Percentiles rank a stretch among this genome's conserved stretches.
phyloP scores from a whole-genome alignment of 176 grass and related monocot genomes.

The Oryza punctata region DNA sequence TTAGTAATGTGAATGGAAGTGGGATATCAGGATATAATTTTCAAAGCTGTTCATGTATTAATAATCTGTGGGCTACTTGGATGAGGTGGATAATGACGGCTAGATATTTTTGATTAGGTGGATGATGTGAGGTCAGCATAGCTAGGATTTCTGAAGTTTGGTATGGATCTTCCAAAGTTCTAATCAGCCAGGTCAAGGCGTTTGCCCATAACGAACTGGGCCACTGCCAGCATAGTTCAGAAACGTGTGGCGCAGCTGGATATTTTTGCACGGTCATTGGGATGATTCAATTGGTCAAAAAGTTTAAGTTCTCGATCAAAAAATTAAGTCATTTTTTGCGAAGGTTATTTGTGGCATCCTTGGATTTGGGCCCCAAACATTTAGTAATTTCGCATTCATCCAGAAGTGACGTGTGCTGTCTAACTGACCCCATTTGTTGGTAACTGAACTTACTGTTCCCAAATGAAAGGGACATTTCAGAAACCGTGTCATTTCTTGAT shows the following conservation, averaged over 20 bases:
- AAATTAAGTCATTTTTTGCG: background rate
- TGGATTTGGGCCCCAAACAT: background rate
- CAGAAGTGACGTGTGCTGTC: background rate
- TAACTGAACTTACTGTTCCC: conserved; percentile 17
- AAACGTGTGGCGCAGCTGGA: conserved; percentile 38
- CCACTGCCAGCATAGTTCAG: conserved; percentile 2
- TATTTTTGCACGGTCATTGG: background rate
- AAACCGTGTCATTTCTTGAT: background rate
- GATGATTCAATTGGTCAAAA: conserved; percentile 34
- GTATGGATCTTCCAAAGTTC: conserved; percentile 11
- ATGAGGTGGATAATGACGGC: conserved; percentile 12
- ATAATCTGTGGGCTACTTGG: background rate
- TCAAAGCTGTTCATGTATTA: background rate
- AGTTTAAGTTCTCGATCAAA: background rate
- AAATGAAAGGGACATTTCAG: conserved; percentile 26
- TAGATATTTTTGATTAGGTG: conserved; percentile 35
- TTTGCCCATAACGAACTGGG: background rate
- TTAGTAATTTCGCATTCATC: background rate
- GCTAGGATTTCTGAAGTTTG: conserved; percentile 10
- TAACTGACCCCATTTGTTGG: conserved; percentile 2
- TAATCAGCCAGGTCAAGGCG: conserved; percentile 27
- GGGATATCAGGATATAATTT: background rate
- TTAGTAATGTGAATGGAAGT: conserved; percentile 31
- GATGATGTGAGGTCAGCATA: background rate
- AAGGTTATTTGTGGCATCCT: background rate